phyloP scores from a whole-genome alignment of 805 yeast species.

The Zygosaccharomyces lentus region DNA sequence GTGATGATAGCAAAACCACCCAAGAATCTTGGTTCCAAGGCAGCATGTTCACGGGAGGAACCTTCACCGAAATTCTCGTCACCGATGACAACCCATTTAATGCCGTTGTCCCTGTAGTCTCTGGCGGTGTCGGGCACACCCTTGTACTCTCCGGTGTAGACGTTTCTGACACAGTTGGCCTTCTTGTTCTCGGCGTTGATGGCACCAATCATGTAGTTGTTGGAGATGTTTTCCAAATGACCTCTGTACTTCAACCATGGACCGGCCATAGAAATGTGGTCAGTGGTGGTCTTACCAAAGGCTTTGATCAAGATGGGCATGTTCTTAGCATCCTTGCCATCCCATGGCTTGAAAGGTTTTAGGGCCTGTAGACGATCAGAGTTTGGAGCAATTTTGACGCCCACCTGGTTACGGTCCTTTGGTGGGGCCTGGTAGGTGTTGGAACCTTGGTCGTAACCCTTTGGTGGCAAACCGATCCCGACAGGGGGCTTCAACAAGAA shows the following conservation, averaged over 20 bases:
- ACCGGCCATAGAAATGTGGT: conserved; percentile 99
- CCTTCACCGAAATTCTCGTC: conserved; percentile 99
- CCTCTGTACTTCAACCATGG: conserved; percentile 99
- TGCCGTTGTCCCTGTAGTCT: conserved; percentile 89
- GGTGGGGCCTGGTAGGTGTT: conserved; percentile 98
- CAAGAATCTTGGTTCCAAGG: conserved; percentile 97
- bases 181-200: conserved; percentile 93
- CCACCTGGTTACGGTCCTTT: conserved; percentile 67
- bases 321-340: conserved; percentile 85
- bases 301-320: conserved; percentile 96
- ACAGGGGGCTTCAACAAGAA: conserved; percentile 82
- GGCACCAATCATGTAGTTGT: conserved; percentile 99
- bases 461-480: conserved; percentile 85
- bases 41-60: conserved; percentile 99
- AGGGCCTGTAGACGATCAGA: conserved; percentile 95
- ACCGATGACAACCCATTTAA: conserved; percentile 96
- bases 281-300: conserved; percentile 97
- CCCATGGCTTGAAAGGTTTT: conserved; percentile 93
- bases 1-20: conserved; percentile 98
- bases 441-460: conserved; percentile 90
- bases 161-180: conserved; percentile 88
- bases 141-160: conserved; percentile 82
- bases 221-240: conserved; percentile 96
- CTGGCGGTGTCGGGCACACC: conserved; percentile 98
- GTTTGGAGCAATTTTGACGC: conserved; percentile 75